A percentile compares a stretch with the other conserved stretches of the same genome.
Conservation (phyloP, 2,329 filamentous ascomycete genomes). For the Sarocladium strictum region DNA sequence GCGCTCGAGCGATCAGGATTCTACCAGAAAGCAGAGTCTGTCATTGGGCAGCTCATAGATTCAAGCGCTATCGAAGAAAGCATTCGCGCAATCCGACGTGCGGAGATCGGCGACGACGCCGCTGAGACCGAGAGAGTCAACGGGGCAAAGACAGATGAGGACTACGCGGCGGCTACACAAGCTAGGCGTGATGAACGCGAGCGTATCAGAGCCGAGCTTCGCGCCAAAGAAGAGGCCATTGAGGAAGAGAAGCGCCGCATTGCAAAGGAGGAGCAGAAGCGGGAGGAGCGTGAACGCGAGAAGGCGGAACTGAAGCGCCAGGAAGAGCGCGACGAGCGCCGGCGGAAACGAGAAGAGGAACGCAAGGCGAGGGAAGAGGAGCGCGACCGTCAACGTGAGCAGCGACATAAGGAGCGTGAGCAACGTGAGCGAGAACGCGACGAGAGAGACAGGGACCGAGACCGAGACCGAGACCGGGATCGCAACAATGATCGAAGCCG, state of each 20-base stretch:
- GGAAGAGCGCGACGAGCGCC: slow-evolving; percentile 43
- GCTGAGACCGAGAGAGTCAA: slow-evolving; percentile 58
- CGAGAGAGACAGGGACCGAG: slow-evolving; percentile 21
- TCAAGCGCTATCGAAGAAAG: slow-evolving; percentile 60
- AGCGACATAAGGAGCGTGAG: slow-evolving; percentile 32
- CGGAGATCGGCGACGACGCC: slow-evolving; percentile 63
- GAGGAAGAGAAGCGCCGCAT: slow-evolving; percentile 57
- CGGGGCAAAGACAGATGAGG: slow-evolving; percentile 67
- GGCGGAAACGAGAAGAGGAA: slow-evolving; percentile 46
- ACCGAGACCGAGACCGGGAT: slow-evolving; percentile 27
- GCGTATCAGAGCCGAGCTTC: slow-evolving; percentile 53
- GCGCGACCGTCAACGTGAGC: slow-evolving; percentile 34
- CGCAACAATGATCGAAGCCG: slow-evolving; percentile 31
- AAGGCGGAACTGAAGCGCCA: slow-evolving; percentile 44
- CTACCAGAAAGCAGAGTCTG: slow-evolving; percentile 64
- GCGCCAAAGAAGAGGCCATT: slow-evolving; percentile 52
- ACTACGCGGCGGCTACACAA: slow-evolving; percentile 64
- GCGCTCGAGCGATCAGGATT: slow-evolving; percentile 71
- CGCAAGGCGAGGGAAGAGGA: slow-evolving; percentile 48
- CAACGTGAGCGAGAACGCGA: slow-evolving; percentile 31
- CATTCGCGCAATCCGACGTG: slow-evolving; percentile 61
- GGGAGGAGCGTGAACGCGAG: slow-evolving; percentile 41
- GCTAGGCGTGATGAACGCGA: slow-evolving; percentile 55
- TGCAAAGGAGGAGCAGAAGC: slow-evolving; percentile 49
- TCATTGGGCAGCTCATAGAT: slow-evolving; percentile 64